phyloP scores from a whole-genome alignment of 2,329 filamentous ascomycete species.

The Colletotrichum liriopes region DNA sequence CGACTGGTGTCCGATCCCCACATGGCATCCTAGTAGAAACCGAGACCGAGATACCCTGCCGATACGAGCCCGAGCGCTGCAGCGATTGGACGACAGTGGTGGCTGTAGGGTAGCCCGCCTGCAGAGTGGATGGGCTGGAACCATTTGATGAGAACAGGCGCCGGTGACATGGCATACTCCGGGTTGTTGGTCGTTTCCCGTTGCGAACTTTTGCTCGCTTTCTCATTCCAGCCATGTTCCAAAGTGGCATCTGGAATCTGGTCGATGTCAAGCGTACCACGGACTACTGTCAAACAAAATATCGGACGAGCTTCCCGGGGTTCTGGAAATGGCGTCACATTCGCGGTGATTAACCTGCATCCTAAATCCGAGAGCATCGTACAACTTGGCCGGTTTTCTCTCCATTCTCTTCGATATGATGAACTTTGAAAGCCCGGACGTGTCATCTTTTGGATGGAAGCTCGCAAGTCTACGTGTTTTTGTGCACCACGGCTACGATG shows the following conservation, averaged over 20 bases:
- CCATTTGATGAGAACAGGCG: conserved; percentile 19
- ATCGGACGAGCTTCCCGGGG: background rate
- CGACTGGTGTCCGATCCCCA: conserved; percentile 4
- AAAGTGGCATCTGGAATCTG: background rate
- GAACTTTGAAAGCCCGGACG: too few species aligned
- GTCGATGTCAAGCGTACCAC: background rate
- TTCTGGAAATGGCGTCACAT: too few species aligned
- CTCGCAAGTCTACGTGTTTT: background rate
- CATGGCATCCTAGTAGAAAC: conserved; percentile 15
- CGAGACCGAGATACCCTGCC: conserved; percentile 31
- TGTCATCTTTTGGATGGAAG: background rate
- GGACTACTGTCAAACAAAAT: background rate
- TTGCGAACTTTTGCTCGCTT: conserved; percentile 4
- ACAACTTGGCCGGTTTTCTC: background rate
- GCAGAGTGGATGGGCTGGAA: conserved; percentile 16
- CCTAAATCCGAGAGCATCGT: background rate
- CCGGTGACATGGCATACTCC: conserved; percentile 11
- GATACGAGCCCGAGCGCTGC: conserved; percentile 17
- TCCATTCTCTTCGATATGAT: background rate
- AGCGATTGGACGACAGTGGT: conserved; percentile 25
- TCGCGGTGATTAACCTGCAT: background rate
- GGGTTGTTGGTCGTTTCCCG: conserved; percentile 2
- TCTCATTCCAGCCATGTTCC: conserved; percentile 4
- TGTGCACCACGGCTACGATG: background rate
- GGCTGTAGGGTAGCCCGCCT: conserved; percentile 2